These are phyloP conservation scores for Exophiala spinifera DNA, from an alignment of 2,329 filamentous ascomycete genomes.

Conservation along the genomic window DNA sequence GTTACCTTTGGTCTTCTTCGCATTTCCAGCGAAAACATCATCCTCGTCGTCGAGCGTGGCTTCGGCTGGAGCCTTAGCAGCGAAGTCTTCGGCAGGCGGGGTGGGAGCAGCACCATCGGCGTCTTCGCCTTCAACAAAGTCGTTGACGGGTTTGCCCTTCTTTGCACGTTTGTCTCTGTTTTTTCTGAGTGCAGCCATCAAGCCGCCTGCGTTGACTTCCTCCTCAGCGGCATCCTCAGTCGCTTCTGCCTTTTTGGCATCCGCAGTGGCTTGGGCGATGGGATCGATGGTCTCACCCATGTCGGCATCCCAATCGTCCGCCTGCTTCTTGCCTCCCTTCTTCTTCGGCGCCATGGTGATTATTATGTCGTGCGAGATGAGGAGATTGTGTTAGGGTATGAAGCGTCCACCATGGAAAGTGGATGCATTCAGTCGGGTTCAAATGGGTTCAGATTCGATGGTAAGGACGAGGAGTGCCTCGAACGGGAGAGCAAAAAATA, in stretches of 20 bases:
- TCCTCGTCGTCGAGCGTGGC: conserved; percentile 78
- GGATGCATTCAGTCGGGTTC: conserved; percentile 30
- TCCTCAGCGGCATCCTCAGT: conserved; percentile 52
- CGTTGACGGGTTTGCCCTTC: conserved; percentile 75
- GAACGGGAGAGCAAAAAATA: not conserved
- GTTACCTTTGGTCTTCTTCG: conserved; percentile 65
- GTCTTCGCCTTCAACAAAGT: conserved; percentile 69
- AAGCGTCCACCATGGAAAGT: conserved; percentile 28
- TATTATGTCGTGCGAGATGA: conserved; percentile 6
- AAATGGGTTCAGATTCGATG: conserved; percentile 11
- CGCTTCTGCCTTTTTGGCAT: conserved; percentile 46
- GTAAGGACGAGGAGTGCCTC: too few relatives aligned
- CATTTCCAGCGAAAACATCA: conserved; percentile 77
- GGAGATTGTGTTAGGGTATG: conserved; percentile 9
- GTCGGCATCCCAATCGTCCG: conserved; percentile 93
- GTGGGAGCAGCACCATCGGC: conserved; percentile 43
- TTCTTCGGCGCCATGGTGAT: conserved; percentile 83
- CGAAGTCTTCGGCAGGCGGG: conserved; percentile 45
- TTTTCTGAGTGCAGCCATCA: conserved; percentile 78
- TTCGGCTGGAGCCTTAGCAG: conserved; percentile 72
- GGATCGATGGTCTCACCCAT: conserved; percentile 74
- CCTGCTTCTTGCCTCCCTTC: conserved; percentile 76
- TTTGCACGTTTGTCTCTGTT: conserved; percentile 86
- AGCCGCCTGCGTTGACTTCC: conserved; percentile 53
- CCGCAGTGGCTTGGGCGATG: conserved; percentile 48